These are phyloP conservation scores for Phytophthora ramorum DNA, from an alignment of 352 stramenopile species.

Conservation along the genomic window DNA sequence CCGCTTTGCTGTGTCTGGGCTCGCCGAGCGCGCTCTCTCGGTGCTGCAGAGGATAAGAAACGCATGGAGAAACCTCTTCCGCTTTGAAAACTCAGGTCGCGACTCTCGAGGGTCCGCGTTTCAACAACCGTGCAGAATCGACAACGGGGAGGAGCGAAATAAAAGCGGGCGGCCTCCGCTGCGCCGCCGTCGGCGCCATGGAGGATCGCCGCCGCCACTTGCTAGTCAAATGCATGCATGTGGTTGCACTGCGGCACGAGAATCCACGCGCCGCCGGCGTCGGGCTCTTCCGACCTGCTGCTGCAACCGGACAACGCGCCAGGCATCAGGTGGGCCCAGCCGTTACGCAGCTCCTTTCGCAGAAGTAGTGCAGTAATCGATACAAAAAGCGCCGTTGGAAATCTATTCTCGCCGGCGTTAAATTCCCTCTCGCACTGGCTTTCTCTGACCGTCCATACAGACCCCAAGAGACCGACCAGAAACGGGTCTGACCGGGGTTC, in stretches of 20 bases:
- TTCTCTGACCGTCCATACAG: slow-evolving; percentile 20
- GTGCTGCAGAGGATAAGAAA: slow-evolving; percentile 24
- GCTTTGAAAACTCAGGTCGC: slow-evolving; percentile 24
- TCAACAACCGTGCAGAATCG: slow-evolving; percentile 27
- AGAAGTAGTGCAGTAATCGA: slow-evolving; percentile 6
- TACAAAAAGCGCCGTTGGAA: slow-evolving; percentile 25
- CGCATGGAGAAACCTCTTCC: not conserved
- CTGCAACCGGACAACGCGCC: slow-evolving; percentile 30
- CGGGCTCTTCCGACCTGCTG: slow-evolving; percentile 37
- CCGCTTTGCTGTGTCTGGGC: slow-evolving; percentile 8
- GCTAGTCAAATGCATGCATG: slow-evolving; percentile 11
- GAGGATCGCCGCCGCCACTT: slow-evolving; percentile 10
- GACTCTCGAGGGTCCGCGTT: slow-evolving; percentile 21
- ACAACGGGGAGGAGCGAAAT: slow-evolving; percentile 3
- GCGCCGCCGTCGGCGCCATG: not conserved
- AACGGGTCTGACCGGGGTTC: not conserved
- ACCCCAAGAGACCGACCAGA: not conserved
- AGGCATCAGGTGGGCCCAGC: slow-evolving; percentile 4
- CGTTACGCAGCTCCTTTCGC: slow-evolving; percentile 14
- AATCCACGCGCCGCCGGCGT: slow-evolving; percentile 18
- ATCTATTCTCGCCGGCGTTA: slow-evolving; percentile 29
- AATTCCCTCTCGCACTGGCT: slow-evolving; percentile 34
- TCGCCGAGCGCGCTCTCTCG: slow-evolving; percentile 6
- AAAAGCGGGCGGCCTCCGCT: not conserved
- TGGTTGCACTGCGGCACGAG: slow-evolving; percentile 26